These are phyloP conservation scores for Brettanomyces nanus DNA, from an alignment of 805 yeast genomes.

Conservation along the genomic window DNA sequence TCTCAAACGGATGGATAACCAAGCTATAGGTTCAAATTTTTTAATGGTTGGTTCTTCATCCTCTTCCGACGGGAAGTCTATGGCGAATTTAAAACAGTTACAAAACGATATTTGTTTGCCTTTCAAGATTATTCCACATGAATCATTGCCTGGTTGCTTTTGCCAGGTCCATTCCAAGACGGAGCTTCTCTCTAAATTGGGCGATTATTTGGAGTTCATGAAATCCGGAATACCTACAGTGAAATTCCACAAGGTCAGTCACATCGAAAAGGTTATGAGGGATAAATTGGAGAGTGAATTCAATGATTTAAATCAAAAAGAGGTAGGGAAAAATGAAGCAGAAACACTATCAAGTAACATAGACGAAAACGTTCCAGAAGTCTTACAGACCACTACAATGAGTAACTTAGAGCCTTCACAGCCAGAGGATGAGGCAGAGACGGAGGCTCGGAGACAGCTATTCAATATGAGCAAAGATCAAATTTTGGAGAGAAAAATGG, in stretches of 20 bases:
- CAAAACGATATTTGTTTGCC: constrained; percentile 4
- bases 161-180: constrained; percentile 9
- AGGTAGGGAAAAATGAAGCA: background rate
- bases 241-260: constrained; percentile 8
- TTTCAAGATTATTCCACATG: background rate
- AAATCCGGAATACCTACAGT: constrained; percentile 11
- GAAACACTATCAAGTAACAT: background rate
- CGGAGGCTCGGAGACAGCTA: background rate
- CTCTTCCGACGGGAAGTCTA: background rate
- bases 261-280: constrained; percentile 13
- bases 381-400: constrained; percentile 21
- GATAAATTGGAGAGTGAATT: constrained; percentile 14
- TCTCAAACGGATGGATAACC: background rate
- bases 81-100: background rate
- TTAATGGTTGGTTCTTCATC: background rate
- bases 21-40: background rate
- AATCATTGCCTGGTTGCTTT: background rate
- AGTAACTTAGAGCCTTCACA: constrained; percentile 15
- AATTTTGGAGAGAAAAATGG: constrained; percentile 4
- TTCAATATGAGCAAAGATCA: background rate
- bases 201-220: constrained; percentile 8
- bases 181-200: constrained; percentile 10
- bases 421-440: constrained; percentile 9
- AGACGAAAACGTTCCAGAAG: constrained; percentile 18
- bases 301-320: constrained; percentile 3